Evolutionary conservation across 176 grass and related monocot genomes (phyloP).

Genomic region (Juncus inflexus): DNA sequence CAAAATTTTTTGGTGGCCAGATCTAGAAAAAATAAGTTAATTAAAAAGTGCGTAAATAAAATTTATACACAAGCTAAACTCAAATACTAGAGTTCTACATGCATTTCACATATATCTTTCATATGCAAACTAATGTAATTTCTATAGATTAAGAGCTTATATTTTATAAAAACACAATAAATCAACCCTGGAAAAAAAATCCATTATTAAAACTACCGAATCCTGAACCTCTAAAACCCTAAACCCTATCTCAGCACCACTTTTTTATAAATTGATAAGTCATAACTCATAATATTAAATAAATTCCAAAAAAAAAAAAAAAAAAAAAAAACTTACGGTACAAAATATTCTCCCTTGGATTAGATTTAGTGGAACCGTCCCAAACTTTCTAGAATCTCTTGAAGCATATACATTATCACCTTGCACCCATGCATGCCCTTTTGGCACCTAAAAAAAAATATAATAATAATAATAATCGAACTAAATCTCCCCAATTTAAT

Average conservation of each 20-base stretch:
- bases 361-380: conserved; percentile 64
- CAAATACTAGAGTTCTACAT: too few relatives aligned
- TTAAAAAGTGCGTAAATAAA: neutral
- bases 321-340: conserved; percentile 39
- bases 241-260: neutral
- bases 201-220: too few relatives aligned
- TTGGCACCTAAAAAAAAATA: conserved; percentile 54
- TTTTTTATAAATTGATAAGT: neutral
- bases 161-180: too few relatives aligned
- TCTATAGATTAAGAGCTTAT: too few relatives aligned
- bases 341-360: conserved; percentile 61
- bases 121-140: too few relatives aligned
- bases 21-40: conserved; percentile 6
- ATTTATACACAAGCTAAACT: too few relatives aligned
- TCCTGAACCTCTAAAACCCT: neutral
- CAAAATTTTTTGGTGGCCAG: conserved; percentile 17
- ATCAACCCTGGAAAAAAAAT: too few relatives aligned
- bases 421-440: conserved; percentile 87
- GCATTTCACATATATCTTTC: too few relatives aligned
- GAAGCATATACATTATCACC: conserved; percentile 75
- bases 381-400: conserved; percentile 72
- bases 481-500: neutral
- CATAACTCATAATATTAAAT: neutral
- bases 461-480: neutral
- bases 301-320: neutral